phyloP scores from a whole-genome alignment of 2,329 filamentous ascomycete species.

The Hymenoscyphus infarciens region DNA sequence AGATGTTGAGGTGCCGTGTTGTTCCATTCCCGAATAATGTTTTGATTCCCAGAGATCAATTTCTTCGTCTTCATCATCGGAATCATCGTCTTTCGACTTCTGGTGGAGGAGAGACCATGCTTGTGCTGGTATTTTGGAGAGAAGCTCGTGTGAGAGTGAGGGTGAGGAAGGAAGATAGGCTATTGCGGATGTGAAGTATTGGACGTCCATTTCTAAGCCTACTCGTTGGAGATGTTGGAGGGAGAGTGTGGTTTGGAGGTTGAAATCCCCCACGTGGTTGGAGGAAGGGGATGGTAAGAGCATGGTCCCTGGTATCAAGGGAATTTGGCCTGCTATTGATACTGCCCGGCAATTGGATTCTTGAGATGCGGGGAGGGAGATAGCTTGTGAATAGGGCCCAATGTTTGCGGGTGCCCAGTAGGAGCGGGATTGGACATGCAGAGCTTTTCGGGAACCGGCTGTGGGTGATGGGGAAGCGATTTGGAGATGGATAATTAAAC shows the following conservation, averaged over 20 bases:
- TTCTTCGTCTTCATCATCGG: slow-evolving; percentile 50
- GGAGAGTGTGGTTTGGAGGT: slow-evolving; percentile 63
- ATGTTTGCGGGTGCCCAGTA: slow-evolving; percentile 99
- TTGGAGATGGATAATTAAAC: slow-evolving; percentile 58
- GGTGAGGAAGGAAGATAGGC: slow-evolving; percentile 61
- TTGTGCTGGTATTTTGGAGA: slow-evolving; percentile 42
- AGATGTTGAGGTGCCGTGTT: slow-evolving; percentile 20
- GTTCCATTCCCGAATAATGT: slow-evolving; percentile 49
- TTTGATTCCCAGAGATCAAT: slow-evolving; percentile 68
- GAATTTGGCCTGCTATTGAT: slow-evolving; percentile 86
- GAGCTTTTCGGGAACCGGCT: slow-evolving; percentile 46
- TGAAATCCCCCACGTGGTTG: slow-evolving; percentile 39
- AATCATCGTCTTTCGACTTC: slow-evolving; percentile 33
- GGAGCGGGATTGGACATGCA: slow-evolving; percentile 89
- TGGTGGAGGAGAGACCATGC: slow-evolving; percentile 44
- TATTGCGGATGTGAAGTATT: slow-evolving; percentile 71
- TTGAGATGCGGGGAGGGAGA: slow-evolving; percentile 30
- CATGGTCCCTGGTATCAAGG: slow-evolving; percentile 80
- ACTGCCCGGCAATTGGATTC: slow-evolving; percentile 39
- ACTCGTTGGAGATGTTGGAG: slow-evolving; percentile 90
- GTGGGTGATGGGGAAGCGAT: slow-evolving; percentile 12
- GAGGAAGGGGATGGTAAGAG: slow-evolving; percentile 41
- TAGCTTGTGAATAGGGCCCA: slow-evolving; percentile 91
- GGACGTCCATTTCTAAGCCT: slow-evolving; percentile 65
- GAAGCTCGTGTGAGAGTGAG: slow-evolving; percentile 20